Conservation (phyloP, 306 rosid species). For the Biancaea sappan region DNA sequence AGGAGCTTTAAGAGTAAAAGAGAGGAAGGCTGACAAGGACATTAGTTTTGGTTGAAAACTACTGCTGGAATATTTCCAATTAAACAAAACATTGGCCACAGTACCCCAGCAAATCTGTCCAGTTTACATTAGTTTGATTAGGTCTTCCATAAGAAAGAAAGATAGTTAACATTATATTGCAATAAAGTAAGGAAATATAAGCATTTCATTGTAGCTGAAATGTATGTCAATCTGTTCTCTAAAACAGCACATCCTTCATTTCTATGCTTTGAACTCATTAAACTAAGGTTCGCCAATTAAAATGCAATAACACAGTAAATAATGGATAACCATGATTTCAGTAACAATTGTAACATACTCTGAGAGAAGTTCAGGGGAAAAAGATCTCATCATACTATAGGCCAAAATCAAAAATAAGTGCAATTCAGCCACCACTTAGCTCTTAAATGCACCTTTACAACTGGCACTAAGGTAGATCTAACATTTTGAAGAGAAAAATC, state of each 20-base stretch:
- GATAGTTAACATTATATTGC: too few relatives aligned
- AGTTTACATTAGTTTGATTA: not conserved
- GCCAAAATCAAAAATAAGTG: not conserved
- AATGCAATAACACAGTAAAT: not conserved
- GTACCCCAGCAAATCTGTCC: not conserved
- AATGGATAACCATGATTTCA: not conserved
- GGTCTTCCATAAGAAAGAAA: not conserved
- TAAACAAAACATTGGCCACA: not conserved
- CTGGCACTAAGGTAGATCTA: not conserved
- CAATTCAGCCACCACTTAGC: not conserved
- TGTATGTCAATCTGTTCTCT: not conserved
- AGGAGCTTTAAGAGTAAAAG: slow-evolving; percentile 20
- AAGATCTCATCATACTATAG: not conserved
- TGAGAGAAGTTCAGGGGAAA: not conserved
- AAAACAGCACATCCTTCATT: not conserved
- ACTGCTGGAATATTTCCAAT: not conserved
- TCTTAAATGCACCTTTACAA: not conserved
- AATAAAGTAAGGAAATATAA: too few relatives aligned
- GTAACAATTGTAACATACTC: not conserved
- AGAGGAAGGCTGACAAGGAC: slow-evolving; percentile 13
- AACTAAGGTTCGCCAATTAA: not conserved
- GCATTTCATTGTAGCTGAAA: not conserved
- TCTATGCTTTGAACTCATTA: not conserved
- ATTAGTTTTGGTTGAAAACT: not conserved
- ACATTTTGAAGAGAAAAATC: not conserved